Percentiles rank a stretch among this genome's conserved stretches.
phyloP scores from a whole-genome alignment of 2,329 filamentous ascomycete species.

The Paracoccidioides lutzii region DNA sequence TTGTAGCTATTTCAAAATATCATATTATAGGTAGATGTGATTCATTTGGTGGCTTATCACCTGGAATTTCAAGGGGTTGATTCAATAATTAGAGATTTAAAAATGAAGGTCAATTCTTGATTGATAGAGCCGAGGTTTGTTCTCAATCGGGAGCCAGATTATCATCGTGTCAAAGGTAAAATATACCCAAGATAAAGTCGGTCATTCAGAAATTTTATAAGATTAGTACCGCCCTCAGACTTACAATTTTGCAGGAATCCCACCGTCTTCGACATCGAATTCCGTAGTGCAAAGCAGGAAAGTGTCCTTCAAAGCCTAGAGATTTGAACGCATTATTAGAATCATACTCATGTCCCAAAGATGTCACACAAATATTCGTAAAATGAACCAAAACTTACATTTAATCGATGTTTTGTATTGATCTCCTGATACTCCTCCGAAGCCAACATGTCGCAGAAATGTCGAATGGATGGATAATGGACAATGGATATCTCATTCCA shows the following conservation, averaged over 20 bases:
- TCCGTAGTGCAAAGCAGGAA: constrained; percentile 43
- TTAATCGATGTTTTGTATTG: constrained; percentile 41
- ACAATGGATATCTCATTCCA: constrained; percentile 55
- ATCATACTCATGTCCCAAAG: background rate
- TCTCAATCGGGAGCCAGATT: too few relatives aligned
- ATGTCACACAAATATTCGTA: background rate
- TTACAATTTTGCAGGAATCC: constrained; percentile 17
- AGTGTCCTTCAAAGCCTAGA: constrained; percentile 38
- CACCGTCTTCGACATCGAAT: constrained; percentile 27
- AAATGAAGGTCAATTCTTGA: background rate
- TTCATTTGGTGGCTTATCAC: background rate
- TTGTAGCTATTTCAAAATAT: background rate
- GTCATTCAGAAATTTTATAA: background rate
- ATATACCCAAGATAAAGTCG: background rate
- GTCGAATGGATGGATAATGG: constrained; percentile 49
- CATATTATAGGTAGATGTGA: background rate
- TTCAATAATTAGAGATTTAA: background rate
- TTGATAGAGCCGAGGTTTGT: too few relatives aligned
- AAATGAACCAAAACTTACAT: constrained; percentile 16
- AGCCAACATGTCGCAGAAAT: constrained; percentile 50
- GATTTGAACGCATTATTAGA: background rate
- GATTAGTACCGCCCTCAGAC: constrained; percentile 1
- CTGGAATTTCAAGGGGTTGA: background rate
- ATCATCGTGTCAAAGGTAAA: too few relatives aligned
- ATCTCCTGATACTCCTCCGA: constrained; percentile 47